Evolutionary conservation across 345 rosid genomes (phyloP), one percentile per base, ranked within the genome.

Genomic region (Carallia pectinifolia): DNA sequence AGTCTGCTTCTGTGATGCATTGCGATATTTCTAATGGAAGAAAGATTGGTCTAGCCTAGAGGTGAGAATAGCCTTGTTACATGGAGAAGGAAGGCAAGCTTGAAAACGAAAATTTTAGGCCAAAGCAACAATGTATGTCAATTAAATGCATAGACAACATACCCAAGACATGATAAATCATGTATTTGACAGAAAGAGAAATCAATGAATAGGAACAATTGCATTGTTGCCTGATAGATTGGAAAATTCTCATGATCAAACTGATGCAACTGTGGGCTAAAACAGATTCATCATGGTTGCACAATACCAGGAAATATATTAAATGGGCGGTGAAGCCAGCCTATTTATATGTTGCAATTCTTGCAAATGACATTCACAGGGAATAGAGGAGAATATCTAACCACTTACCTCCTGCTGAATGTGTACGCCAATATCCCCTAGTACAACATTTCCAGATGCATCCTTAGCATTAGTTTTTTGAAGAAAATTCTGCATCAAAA

Each of bases 331-430:
- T 13, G 17, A 44, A 10, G 16, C 50, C 16, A 3, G 16, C 50
- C 12, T 44, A 44, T 44, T 44, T 44, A 12, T 9, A 44, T 12
- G 48, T 44, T 15, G 0, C 48, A 44, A 44, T 44, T 44, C 48
- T 44, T 13, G 10, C 48, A 44, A 44, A 4, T 44, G 15, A 44
- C 12, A 44, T 8, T 56, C 60, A 27, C 60, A 19, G 31, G 33
- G 60, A 27, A 56, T 19, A 19, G 30, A 56, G 50, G 16, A 44
- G 50, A 44, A 44, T 44, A 44, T 44, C 50, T 15, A 65, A 68
- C 63, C 67, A 79, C 90, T 76, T 71, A 90, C 99, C 99, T 89
- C 97, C 80, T 92, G 99, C 77, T 96, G 99, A 70, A 92, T 79
- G 81, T 83, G 86, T 6, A 96, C 98, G 72, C 97, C 97, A 36